Percentiles rank a stretch among this genome's conserved stretches.
phyloP scores from a whole-genome alignment of 2,329 filamentous ascomycete genomes.

The Boeremia exigua region DNA sequence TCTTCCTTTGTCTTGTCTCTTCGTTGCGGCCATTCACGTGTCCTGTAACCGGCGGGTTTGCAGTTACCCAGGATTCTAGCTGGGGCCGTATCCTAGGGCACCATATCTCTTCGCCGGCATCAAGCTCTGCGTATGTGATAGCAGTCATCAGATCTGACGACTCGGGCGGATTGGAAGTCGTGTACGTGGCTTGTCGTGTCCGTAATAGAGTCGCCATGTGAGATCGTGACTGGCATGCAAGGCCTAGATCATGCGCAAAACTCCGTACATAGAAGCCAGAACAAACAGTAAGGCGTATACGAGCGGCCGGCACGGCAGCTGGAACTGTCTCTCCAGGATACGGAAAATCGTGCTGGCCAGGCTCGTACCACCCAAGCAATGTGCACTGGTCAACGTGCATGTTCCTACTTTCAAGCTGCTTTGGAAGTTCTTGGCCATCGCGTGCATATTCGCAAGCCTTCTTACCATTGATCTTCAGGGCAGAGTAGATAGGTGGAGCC shows the following conservation, averaged over 20 bases:
- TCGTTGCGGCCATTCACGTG: slow-evolving; percentile 31
- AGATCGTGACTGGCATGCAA: slow-evolving; percentile 30
- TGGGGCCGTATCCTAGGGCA: slow-evolving; percentile 26
- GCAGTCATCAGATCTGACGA: slow-evolving; percentile 12
- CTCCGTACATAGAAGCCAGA: slow-evolving; percentile 45
- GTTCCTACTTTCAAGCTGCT: slow-evolving; percentile 33
- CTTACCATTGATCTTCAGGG: slow-evolving; percentile 37
- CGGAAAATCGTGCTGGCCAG: slow-evolving; percentile 25
- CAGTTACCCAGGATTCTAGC: slow-evolving; percentile 31
- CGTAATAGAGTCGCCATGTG: slow-evolving; percentile 35
- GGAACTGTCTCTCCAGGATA: slow-evolving; percentile 17
- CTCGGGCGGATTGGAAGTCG: slow-evolving; percentile 7
- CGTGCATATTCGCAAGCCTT: slow-evolving; percentile 41
- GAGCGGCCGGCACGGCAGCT: slow-evolving; percentile 26
- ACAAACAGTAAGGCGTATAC: slow-evolving; percentile 31
- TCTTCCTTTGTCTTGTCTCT: slow-evolving; percentile 20
- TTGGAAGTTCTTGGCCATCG: slow-evolving; percentile 31
- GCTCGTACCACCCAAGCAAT: slow-evolving; percentile 34
- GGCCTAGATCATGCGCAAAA: slow-evolving; percentile 41
- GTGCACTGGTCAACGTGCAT: slow-evolving; percentile 37
- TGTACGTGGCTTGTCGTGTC: slow-evolving; percentile 34
- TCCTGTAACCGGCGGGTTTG: slow-evolving; percentile 22
- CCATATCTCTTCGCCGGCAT: slow-evolving; percentile 34
- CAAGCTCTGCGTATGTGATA: slow-evolving; percentile 31
- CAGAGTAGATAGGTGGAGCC: slow-evolving; percentile 37